A percentile compares a stretch with the other conserved stretches of the same genome.
phyloP scores from a whole-genome alignment of 768 basidiomycete genomes.

The Tulasnella sp. region DNA sequence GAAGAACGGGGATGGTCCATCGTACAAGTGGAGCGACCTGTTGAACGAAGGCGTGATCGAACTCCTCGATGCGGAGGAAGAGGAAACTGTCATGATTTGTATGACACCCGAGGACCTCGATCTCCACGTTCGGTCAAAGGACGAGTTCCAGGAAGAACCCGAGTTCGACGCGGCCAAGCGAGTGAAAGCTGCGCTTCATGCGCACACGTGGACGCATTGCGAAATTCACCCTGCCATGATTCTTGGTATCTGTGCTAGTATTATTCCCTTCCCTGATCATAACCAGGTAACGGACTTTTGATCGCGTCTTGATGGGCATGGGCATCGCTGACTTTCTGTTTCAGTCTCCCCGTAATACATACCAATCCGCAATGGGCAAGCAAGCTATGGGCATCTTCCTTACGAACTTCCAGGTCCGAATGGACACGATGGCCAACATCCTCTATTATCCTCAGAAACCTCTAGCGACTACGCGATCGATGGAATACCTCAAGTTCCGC shows the following conservation, averaged over 20 bases:
- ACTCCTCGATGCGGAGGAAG: conserved; percentile 94
- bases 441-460: conserved; percentile 99
- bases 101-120: conserved; percentile 97
- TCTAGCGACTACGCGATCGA: conserved; percentile 93
- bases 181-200: conserved; percentile 70
- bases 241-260: conserved; percentile 93
- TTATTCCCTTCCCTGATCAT: conserved; percentile 99
- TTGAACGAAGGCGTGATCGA: conserved; percentile 85
- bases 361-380: conserved; percentile 99
- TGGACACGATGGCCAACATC: conserved; percentile 99
- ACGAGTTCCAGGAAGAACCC: conserved; percentile 46
- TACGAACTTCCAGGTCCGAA: conserved; percentile 95
- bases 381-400: conserved; percentile 99
- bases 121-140: conserved; percentile 57
- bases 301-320: background rate
- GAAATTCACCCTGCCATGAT: conserved; percentile 99
- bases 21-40: conserved; percentile 72
- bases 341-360: conserved; percentile 98
- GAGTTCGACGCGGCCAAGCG: conserved; percentile 83
- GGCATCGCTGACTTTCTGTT: conserved; percentile 12
- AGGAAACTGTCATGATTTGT: conserved; percentile 98
- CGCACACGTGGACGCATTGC: conserved; percentile 96
- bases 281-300: conserved; percentile 61
- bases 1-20: conserved; percentile 23
- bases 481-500: conserved; percentile 98